Conservation (phyloP, 371 early-diverging fungal species). For the Chytridium lagenaria region DNA sequence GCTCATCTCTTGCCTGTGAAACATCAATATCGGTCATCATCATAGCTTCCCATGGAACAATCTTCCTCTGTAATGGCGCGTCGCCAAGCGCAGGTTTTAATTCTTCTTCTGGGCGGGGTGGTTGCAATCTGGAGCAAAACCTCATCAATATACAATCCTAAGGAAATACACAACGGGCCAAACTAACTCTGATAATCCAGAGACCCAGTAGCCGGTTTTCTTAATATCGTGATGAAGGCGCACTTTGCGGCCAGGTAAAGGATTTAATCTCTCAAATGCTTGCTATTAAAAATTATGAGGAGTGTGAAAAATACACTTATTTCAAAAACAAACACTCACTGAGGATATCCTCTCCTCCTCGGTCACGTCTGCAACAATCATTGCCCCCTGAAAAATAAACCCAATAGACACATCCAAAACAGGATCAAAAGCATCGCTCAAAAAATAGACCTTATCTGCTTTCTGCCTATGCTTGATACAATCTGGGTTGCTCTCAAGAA, state of each 20-base stretch:
- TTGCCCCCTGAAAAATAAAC: conserved; percentile 63
- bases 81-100: conserved; percentile 16
- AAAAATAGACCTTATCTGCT: conserved; percentile 55
- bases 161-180: not conserved
- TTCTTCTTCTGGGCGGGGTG: not conserved
- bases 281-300: conserved; percentile 14
- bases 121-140: not conserved
- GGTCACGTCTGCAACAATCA: conserved; percentile 54
- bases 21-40: conserved; percentile 47
- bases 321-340: not conserved
- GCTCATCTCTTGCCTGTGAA: conserved; percentile 21
- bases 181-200: not conserved
- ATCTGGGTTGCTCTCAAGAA: conserved; percentile 53
- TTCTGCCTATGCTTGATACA: conserved; percentile 57
- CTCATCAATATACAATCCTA: not conserved
- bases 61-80: conserved; percentile 64
- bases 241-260: conserved; percentile 4
- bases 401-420: conserved; percentile 61
- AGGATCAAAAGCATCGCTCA: conserved; percentile 58
- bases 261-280: conserved; percentile 25
- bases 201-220: not conserved
- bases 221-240: conserved; percentile 8
- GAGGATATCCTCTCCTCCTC: conserved; percentile 64
- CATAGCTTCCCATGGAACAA: conserved; percentile 70
- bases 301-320: not conserved